Base-by-base conservation (phyloP, 768 basidiomycete species). In the Auriculariales sp. region DNA sequence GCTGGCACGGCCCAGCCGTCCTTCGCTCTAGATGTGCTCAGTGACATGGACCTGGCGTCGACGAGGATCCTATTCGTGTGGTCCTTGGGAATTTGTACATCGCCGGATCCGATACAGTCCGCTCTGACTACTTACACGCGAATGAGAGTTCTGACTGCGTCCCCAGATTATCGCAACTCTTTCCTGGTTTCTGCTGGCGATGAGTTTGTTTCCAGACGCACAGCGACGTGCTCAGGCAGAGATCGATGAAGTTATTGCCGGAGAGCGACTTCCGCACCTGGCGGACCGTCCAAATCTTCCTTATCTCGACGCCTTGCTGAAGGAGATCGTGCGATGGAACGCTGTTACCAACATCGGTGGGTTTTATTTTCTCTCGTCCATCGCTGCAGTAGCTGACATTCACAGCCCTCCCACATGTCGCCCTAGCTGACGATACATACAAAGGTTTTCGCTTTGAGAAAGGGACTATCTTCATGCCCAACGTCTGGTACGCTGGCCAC, bases 111-210 rank as follows among this genome's bases (percentile, higher is more conserved):
- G 35, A 36, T 7, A 36, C 35, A 12, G 35, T 36, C 7, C 6
- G 35, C n/a, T 36, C n/a, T 17, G 7, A 17, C 5, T 36, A 6
- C 35, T 12, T n/a, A n/a, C n/a, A 36, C 5, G 35, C 35, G 35
- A 7, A 17, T 36, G 15, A n/a, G 15, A 19, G 15, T 17, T 36
- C 6, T 17, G 7, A 7, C 7, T 7, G 15, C 35, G 35, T 4
- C 6, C n/a, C 22, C n/a, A 36, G 35, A 36, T 17, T 7, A 7
- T 7, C 5, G n/a, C 35, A 7, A 68, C 74, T 1, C 68, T 78
- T 52, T 72, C 77, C 57, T 70, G 77, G 0, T 73, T 81, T 54
- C 80, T 79, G 64, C 66, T 82, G 39, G 64, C 62, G 15, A 54
- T 55, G 54, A 53, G 35, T 9, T 28, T 54, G 52, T 50, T 54